Conservation (phyloP, 371 early-diverging fungal genomes). For the Mortierella sp. region DNA sequence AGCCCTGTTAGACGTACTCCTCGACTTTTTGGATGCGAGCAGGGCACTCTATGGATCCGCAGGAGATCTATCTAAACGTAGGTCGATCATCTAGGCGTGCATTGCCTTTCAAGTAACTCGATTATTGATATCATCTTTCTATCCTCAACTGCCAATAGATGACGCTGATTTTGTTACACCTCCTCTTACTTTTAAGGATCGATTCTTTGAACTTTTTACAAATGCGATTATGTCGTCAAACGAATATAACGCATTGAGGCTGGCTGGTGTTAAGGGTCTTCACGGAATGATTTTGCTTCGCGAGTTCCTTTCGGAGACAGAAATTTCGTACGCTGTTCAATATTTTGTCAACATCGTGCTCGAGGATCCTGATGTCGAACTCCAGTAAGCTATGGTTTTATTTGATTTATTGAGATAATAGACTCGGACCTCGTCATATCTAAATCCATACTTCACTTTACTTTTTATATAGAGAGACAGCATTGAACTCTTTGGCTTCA, state of each 20-base stretch:
- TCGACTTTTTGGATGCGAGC: conserved; percentile 76
- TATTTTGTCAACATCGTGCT: conserved; percentile 69
- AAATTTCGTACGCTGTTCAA: conserved; percentile 70
- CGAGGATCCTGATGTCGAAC: conserved; percentile 65
- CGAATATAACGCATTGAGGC: conserved; percentile 79
- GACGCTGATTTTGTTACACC: conserved; percentile 68
- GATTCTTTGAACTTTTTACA: conserved; percentile 75
- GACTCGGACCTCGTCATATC: not conserved
- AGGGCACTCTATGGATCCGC: conserved; percentile 69
- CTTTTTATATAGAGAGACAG: conserved; percentile 36
- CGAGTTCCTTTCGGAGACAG: conserved; percentile 69
- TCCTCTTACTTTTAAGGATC: conserved; percentile 73
- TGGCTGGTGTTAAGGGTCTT: conserved; percentile 77
- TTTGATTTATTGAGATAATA: not conserved
- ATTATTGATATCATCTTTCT: not conserved
- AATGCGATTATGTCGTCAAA: conserved; percentile 69
- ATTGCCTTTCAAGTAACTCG: not conserved
- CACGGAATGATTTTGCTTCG: conserved; percentile 72
- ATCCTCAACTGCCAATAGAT: conserved; percentile 37
- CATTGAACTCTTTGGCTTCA: conserved; percentile 53
- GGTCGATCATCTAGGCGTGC: conserved; percentile 7
- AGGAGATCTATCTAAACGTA: conserved; percentile 59
- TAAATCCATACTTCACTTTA: not conserved
- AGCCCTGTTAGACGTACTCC: conserved; percentile 73
- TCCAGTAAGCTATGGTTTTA: conserved; percentile 55